Percentiles rank a stretch among this genome's conserved stretches.
phyloP scores from a whole-genome alignment of 2,329 filamentous ascomycete species.

The Pleomassaria siparia region DNA sequence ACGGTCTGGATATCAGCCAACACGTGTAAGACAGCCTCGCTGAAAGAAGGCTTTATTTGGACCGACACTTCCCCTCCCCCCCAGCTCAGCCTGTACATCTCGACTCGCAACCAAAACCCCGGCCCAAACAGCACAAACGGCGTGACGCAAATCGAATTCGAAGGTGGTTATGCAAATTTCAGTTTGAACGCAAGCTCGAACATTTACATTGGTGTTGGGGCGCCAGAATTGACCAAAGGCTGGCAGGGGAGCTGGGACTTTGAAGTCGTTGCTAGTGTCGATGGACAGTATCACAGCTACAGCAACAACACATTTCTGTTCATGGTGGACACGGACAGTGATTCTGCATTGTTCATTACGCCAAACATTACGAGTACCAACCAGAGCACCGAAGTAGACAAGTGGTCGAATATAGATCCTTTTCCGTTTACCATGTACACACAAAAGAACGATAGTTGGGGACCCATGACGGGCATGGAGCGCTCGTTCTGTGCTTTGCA shows the following conservation, averaged over 20 bases:
- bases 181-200: conserved; percentile 63
- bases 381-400: conserved; percentile 51
- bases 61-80: no score
- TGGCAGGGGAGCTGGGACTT: conserved; percentile 73
- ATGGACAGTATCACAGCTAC: conserved; percentile 72
- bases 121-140: conserved; percentile 58
- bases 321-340: conserved; percentile 83
- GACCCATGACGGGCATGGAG: conserved; percentile 66
- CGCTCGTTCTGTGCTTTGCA: conserved; percentile 82
- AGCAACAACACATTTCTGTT: conserved; percentile 63
- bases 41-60: no score
- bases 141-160: conserved; percentile 53
- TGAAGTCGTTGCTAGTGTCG: conserved; percentile 79
- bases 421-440: conserved; percentile 76
- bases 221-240: conserved; percentile 62
- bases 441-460: conserved; percentile 60
- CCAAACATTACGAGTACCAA: conserved; percentile 64
- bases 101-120: conserved; percentile 67
- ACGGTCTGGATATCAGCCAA: conserved; percentile 80
- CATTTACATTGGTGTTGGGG: conserved; percentile 75
- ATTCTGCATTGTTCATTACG: conserved; percentile 77
- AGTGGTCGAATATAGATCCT: conserved; percentile 58
- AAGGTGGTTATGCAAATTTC: conserved; percentile 69
- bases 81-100: conserved; percentile 79
- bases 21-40: conserved; percentile 84